A percentile compares a stretch with the other conserved stretches of the same genome.
Evolutionary conservation across 495 filamentous ascomycete species (phyloP).

Genomic region (Wilcoxina mikolae): DNA sequence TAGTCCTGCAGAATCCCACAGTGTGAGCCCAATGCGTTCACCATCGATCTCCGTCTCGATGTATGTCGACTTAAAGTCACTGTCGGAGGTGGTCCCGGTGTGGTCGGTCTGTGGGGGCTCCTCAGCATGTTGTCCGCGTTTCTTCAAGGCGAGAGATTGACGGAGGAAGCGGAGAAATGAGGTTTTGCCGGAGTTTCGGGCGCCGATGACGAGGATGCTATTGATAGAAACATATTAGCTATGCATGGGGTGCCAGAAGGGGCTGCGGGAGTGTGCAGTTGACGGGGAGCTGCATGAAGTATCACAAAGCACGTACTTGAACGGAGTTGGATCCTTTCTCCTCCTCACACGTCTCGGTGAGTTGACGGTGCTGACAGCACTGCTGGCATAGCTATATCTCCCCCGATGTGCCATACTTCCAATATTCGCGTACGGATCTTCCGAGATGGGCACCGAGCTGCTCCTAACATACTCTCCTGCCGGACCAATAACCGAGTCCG

Average conservation of each 20-base stretch:
- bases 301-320: conserved; percentile 98
- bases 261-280: too few species aligned
- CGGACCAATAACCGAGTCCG: conserved; percentile 26
- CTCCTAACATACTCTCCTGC: conserved; percentile 18
- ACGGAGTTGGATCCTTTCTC: conserved; percentile 91
- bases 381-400: conserved; percentile 92
- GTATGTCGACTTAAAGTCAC: conserved; percentile 40
- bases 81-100: conserved; percentile 36
- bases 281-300: too few species aligned
- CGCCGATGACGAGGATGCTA: conserved; percentile 82
- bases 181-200: conserved; percentile 81
- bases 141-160: conserved; percentile 64
- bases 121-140: conserved; percentile 46
- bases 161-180: conserved; percentile 94
- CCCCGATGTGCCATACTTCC: conserved; percentile 97
- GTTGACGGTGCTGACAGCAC: conserved; percentile 79
- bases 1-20: conserved; percentile 90
- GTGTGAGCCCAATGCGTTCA: conserved; percentile 79
- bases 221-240: neutral
- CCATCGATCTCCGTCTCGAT: conserved; percentile 89
- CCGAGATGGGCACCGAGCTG: conserved; percentile 23
- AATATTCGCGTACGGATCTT: conserved; percentile 64
- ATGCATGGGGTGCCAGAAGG: neutral
- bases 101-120: conserved; percentile 31
- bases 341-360: conserved; percentile 82